phyloP scores from a whole-genome alignment of 352 stramenopile species.

The Phytophthora brassicae region DNA sequence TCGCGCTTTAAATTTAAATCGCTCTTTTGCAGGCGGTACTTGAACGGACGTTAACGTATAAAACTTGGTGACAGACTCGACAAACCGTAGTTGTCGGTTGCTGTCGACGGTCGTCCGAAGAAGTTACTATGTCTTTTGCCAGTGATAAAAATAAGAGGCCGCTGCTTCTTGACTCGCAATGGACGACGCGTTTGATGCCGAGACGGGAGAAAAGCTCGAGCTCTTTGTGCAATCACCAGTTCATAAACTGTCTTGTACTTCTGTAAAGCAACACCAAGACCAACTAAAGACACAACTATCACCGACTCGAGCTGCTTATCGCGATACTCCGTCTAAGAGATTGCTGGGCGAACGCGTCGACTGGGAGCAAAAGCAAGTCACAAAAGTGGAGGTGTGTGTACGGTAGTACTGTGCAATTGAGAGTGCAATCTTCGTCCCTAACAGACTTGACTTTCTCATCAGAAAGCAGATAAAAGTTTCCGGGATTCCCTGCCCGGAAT shows the following conservation, averaged over 20 bases:
- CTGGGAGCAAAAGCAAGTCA: conserved; percentile 52
- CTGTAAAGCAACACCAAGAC: not conserved
- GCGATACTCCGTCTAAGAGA: conserved; percentile 61
- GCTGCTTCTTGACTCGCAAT: conserved; percentile 4
- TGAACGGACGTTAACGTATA: not conserved
- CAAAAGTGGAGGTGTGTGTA: conserved; percentile 50
- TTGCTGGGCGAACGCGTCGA: conserved; percentile 47
- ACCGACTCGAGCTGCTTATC: conserved; percentile 24
- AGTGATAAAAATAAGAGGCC: conserved; percentile 28
- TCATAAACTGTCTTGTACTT: too few relatives aligned
- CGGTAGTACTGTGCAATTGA: not conserved
- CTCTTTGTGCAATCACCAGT: conserved; percentile 20
- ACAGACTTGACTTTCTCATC: not conserved
- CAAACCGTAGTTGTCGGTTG: conserved; percentile 27
- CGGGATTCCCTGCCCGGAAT: conserved; percentile 57
- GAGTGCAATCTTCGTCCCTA: not conserved
- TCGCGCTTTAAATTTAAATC: conserved; percentile 34
- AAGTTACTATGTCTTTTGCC: not conserved
- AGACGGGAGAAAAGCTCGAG: conserved; percentile 62
- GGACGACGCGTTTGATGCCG: conserved; percentile 55
- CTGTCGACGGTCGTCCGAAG: not conserved
- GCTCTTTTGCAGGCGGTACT: not conserved
- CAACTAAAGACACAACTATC: not conserved
- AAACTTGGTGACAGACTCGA: conserved; percentile 5
- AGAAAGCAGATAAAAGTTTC: conserved; percentile 57